These are phyloP conservation scores for Penicillium coffeae DNA, from an alignment of 495 filamentous ascomycete genomes.

Conservation along the genomic window DNA sequence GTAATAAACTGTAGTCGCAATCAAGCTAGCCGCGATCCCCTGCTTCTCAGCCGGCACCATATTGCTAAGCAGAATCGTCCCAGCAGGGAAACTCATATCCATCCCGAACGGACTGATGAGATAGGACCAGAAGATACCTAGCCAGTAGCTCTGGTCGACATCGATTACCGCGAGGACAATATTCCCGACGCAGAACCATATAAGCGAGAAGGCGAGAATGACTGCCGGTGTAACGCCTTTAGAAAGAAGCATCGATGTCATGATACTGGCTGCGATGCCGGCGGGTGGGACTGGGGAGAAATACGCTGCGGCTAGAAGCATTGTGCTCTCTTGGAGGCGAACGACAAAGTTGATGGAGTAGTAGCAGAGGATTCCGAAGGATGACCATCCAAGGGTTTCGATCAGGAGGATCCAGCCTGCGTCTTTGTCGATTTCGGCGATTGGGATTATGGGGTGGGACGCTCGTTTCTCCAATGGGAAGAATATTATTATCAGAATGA, in stretches of 20 bases:
- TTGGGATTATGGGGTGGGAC: conserved; percentile 51
- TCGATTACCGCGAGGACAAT: conserved; percentile 46
- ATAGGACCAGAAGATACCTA: conserved; percentile 52
- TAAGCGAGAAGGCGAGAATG: conserved; percentile 50
- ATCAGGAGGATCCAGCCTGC: conserved; percentile 52
- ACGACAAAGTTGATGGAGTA: conserved; percentile 56
- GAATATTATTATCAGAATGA: conserved; percentile 49
- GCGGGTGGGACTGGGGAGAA: conserved; percentile 40
- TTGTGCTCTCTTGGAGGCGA: conserved; percentile 39
- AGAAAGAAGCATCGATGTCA: conserved; percentile 44
- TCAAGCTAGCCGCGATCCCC: conserved; percentile 56
- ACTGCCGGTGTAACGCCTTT: conserved; percentile 32
- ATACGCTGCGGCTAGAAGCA: conserved; percentile 47
- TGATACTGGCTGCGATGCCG: conserved; percentile 46
- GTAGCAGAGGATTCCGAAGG: conserved; percentile 59
- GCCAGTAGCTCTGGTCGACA: conserved; percentile 56
- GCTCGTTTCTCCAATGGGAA: conserved; percentile 45
- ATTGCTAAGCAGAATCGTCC: conserved; percentile 56
- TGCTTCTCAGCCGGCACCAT: conserved; percentile 56
- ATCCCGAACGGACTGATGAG: conserved; percentile 59
- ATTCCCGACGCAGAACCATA: conserved; percentile 42
- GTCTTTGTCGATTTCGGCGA: conserved; percentile 45
- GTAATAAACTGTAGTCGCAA: conserved; percentile 60
- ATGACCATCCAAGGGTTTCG: conserved; percentile 55
- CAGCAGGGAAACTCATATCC: conserved; percentile 58